Evolutionary conservation across 768 basidiomycete genomes (phyloP).

Genomic region (Leccinellum albellum): DNA sequence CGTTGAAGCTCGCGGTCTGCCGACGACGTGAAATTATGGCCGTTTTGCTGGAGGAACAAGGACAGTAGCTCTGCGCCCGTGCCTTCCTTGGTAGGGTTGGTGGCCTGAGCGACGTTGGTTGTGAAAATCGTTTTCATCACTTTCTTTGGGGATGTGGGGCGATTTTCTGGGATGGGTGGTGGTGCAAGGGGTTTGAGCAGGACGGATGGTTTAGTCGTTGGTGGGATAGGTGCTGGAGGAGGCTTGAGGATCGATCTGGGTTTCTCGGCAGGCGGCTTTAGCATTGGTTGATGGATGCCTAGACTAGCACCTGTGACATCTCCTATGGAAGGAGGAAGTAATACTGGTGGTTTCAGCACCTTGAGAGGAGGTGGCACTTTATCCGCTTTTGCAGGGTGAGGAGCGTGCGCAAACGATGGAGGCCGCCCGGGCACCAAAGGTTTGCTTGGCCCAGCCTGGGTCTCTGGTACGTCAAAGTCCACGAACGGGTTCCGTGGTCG

Average conservation of each 20-base stretch:
- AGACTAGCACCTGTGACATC: background rate
- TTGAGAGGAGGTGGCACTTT: slow-evolving; percentile 8
- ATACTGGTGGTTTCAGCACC: slow-evolving; percentile 16
- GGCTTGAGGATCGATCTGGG: slow-evolving; percentile 27
- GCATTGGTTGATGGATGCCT: slow-evolving; percentile 3
- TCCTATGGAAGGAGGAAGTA: background rate
- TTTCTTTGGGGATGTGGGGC: slow-evolving; percentile 28
- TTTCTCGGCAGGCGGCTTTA: slow-evolving; percentile 14
- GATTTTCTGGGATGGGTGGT: slow-evolving; percentile 23
- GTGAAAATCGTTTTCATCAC: slow-evolving; percentile 47
- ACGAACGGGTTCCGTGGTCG: slow-evolving; percentile 23
- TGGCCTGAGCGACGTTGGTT: slow-evolving; percentile 50
- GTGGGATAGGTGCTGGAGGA: slow-evolving; percentile 19
- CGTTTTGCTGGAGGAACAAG: slow-evolving; percentile 49
- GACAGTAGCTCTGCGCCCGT: slow-evolving; percentile 50
- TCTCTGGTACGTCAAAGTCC: background rate
- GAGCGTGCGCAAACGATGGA: slow-evolving; percentile 3
- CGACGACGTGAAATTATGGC: slow-evolving; percentile 33
- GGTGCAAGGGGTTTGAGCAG: slow-evolving; percentile 26
- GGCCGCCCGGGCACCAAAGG: slow-evolving; percentile 2
- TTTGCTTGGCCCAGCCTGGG: slow-evolving; percentile 9
- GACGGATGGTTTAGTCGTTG: slow-evolving; percentile 8
- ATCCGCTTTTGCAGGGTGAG: background rate
- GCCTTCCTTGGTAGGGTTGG: slow-evolving; percentile 48
- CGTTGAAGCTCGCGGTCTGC: slow-evolving; percentile 39